These are phyloP conservation scores for Akanthomyces dipterigenus DNA, from an alignment of 2,329 filamentous ascomycete genomes.

Conservation along the genomic window DNA sequence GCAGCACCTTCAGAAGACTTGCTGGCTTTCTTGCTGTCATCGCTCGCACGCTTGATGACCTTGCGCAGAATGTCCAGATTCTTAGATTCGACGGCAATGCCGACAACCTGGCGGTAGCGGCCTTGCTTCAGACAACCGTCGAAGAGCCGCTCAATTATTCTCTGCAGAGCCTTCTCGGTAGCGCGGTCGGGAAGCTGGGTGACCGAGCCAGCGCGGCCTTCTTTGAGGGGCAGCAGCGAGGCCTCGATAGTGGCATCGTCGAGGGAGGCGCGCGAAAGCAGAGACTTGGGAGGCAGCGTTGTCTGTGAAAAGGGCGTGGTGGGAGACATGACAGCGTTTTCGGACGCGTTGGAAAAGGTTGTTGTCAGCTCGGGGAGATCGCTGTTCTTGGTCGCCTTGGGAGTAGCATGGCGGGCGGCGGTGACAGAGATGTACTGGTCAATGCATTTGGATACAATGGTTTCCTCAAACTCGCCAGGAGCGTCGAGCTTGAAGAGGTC, in stretches of 20 bases:
- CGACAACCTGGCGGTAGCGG: constrained; percentile 90
- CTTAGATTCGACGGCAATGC: constrained; percentile 91
- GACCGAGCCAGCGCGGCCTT: constrained; percentile 51
- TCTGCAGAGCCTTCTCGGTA: constrained; percentile 73
- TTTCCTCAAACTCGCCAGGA: constrained; percentile 94
- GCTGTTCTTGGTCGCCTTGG: constrained; percentile 35
- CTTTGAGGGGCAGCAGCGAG: constrained; percentile 48
- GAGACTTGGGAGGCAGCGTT: constrained; percentile 84
- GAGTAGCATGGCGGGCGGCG: constrained; percentile 41
- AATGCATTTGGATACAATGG: constrained; percentile 96
- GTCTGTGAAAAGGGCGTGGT: constrained; percentile 95
- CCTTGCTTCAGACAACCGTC: constrained; percentile 81
- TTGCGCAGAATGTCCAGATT: constrained; percentile 80
- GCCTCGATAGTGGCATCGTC: constrained; percentile 57
- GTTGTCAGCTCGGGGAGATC: constrained; percentile 67
- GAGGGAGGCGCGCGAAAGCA: constrained; percentile 76
- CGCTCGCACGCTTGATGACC: constrained; percentile 82
- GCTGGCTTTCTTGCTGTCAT: constrained; percentile 66
- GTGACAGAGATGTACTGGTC: constrained; percentile 89
- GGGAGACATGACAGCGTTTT: constrained; percentile 71
- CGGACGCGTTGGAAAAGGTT: constrained; percentile 64
- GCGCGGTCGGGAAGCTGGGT: constrained; percentile 60
- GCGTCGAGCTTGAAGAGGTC: constrained; percentile 91
- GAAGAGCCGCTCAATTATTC: constrained; percentile 82
- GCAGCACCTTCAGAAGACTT: constrained; percentile 43